A percentile compares a stretch with the other conserved stretches of the same genome.
phyloP scores from a whole-genome alignment of 2,329 filamentous ascomycete genomes.

The Pseudocercospora musae region DNA sequence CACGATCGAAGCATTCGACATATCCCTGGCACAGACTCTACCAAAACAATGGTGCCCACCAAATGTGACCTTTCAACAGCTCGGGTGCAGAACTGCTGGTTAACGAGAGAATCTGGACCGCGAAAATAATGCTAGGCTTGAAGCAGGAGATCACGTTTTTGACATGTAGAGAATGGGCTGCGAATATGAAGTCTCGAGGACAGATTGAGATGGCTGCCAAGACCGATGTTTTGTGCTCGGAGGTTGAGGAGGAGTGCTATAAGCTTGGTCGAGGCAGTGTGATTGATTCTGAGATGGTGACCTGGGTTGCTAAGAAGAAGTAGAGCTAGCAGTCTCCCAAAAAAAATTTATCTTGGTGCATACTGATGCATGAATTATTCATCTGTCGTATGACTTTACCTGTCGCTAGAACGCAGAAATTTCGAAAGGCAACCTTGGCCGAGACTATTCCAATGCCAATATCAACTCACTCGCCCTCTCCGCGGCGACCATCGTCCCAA shows the following conservation, averaged over 20 bases:
- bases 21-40: slow-evolving; percentile 20
- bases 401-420: background rate
- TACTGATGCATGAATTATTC: background rate
- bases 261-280: slow-evolving; percentile 8
- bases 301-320: slow-evolving; percentile 22
- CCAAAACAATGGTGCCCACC: slow-evolving; percentile 17
- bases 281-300: slow-evolving; percentile 19
- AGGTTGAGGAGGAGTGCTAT: slow-evolving; percentile 20
- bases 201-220: slow-evolving; percentile 1
- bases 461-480: slow-evolving; percentile 53
- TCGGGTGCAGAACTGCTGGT: slow-evolving; percentile 15
- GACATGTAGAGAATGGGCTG: slow-evolving; percentile 16
- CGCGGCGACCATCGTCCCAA: slow-evolving; percentile 54
- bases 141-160: slow-evolving; percentile 23
- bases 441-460: slow-evolving; percentile 30
- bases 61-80: slow-evolving; percentile 18
- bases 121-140: slow-evolving; percentile 7
- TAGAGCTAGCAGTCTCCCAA: no score
- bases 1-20: slow-evolving; percentile 25
- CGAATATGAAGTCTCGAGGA: slow-evolving; percentile 13
- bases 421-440: background rate
- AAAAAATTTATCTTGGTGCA: background rate
- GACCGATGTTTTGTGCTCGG: slow-evolving; percentile 11
- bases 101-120: slow-evolving; percentile 14
- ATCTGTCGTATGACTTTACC: background rate